phyloP scores from a whole-genome alignment of 805 yeast genomes.

The Candida berthetii region DNA sequence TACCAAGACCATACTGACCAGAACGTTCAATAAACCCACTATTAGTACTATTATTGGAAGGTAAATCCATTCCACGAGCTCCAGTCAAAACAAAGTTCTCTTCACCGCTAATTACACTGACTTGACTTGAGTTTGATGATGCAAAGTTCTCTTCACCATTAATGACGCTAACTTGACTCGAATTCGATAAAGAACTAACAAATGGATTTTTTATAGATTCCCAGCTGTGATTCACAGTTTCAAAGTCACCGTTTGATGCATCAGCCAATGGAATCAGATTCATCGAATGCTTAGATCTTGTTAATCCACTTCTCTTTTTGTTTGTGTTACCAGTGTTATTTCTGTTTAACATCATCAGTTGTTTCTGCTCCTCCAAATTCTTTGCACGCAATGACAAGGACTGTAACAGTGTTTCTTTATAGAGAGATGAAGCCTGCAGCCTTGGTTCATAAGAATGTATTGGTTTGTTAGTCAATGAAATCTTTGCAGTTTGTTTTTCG shows the following conservation, averaged over 20 bases:
- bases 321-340: neutral
- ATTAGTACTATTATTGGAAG: too few species aligned
- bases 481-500: constrained; percentile 18
- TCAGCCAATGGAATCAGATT: neutral
- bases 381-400: neutral
- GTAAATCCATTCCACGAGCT: too few species aligned
- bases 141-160: neutral
- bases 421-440: constrained; percentile 33
- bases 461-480: constrained; percentile 2
- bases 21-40: too few species aligned
- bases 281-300: neutral
- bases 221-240: neutral
- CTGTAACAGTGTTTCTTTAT: constrained; percentile 9
- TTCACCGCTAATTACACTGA: too few species aligned
- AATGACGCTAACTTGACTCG: neutral
- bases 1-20: too few species aligned
- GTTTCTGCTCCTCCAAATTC: neutral
- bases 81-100: too few species aligned
- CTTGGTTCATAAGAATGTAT: constrained; percentile 23
- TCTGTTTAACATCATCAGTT: neutral
- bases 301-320: neutral
- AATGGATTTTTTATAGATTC: neutral
- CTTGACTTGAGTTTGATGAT: too few species aligned
- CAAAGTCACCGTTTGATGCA: neutral
- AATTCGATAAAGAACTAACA: neutral